A percentile compares a stretch with the other conserved stretches of the same genome.
Conservation (phyloP, 768 basidiomycete genomes). For the Amanita thiersii region DNA sequence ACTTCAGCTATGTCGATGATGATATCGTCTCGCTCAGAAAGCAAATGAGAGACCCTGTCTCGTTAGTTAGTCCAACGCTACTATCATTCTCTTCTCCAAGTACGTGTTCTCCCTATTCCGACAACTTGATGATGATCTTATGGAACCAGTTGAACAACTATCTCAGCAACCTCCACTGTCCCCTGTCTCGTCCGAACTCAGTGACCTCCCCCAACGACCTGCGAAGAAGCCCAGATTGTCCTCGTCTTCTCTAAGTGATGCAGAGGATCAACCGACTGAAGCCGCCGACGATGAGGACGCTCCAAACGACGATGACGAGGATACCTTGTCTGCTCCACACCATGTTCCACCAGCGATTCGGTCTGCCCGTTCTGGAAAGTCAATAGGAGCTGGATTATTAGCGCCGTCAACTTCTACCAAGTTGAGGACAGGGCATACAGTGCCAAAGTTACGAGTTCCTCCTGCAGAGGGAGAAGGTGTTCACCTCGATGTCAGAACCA, state of each 20-base stretch:
- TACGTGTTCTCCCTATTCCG: slow-evolving; percentile 19
- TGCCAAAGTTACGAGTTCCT: slow-evolving; percentile 36
- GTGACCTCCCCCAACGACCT: slow-evolving; percentile 38
- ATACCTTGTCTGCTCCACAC: slow-evolving; percentile 41
- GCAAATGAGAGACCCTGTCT: slow-evolving; percentile 54
- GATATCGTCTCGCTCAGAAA: slow-evolving; percentile 61
- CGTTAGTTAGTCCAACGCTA: slow-evolving; percentile 39
- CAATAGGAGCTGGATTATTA: slow-evolving; percentile 37
- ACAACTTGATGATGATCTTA: slow-evolving; percentile 7
- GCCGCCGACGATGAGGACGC: slow-evolving; percentile 32
- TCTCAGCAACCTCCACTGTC: slow-evolving; percentile 28
- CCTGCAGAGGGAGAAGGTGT: slow-evolving; percentile 27
- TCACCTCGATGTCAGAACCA: slow-evolving; percentile 22
- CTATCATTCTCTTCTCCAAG: slow-evolving; percentile 44
- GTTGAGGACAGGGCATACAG: slow-evolving; percentile 49
- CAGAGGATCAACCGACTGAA: slow-evolving; percentile 24
- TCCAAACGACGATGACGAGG: slow-evolving; percentile 40
- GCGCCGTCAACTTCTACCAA: slow-evolving; percentile 17
- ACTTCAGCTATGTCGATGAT: slow-evolving; percentile 70
- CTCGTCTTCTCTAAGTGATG: slow-evolving; percentile 43
- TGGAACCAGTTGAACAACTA: slow-evolving; percentile 22
- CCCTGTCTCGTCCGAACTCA: slow-evolving; percentile 41
- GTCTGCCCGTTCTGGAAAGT: slow-evolving; percentile 20
- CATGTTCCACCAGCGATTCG: not conserved
- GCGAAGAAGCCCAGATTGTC: slow-evolving; percentile 48